Base-by-base conservation (phyloP, 129 eudicot species). In the Deinandra increscens region DNA sequence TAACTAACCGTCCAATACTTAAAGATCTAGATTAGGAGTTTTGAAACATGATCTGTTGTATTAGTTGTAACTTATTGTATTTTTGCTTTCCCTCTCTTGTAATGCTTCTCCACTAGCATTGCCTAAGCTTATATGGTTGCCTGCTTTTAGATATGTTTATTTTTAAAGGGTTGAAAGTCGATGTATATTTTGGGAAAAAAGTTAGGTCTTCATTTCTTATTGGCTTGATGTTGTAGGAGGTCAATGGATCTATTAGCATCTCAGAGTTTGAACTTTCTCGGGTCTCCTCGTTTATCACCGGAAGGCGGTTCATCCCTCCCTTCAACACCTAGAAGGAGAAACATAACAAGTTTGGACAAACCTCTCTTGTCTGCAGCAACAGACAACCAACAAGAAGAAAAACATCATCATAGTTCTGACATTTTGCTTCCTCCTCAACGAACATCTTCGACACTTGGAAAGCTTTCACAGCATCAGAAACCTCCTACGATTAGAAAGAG, bases 371-470 rank as follows among this genome's bases (percentile, higher is more conserved):
- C 75, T 37, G 3, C 72, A 0, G 31, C 33, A 20, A 29, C 56
- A 22, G 89, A 83, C 49, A 84, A 77, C 60, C 83, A 83, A 43
- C 81, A 45, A 53, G 75, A 70, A 48, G 76, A 81, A 76, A 72
- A 81, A 61, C 80, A 74, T 64, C 80, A 74, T 64, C 79, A 70
- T 53, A 72, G 81, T 70, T 84, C 96, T 17, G 70, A 68, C 48
- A 86, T 69, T 66, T 81, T 87, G 44, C 79, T 82, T 26, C 81
- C 78, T 10, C 87, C 84, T 46, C 96, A 86, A 64, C 72, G 75
- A 45, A 80, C 75, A 60, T 48, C 84, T 73, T 68, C 86, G 67
- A 54, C 86, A 69, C 56, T 60, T 17, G 81, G 38, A 83, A 83
- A 77, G 75, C 42, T 54, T 36, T 23, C 66, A 54, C 68, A 65